Conservation (phyloP, 495 filamentous ascomycete species). For the Zalerion maritima region DNA sequence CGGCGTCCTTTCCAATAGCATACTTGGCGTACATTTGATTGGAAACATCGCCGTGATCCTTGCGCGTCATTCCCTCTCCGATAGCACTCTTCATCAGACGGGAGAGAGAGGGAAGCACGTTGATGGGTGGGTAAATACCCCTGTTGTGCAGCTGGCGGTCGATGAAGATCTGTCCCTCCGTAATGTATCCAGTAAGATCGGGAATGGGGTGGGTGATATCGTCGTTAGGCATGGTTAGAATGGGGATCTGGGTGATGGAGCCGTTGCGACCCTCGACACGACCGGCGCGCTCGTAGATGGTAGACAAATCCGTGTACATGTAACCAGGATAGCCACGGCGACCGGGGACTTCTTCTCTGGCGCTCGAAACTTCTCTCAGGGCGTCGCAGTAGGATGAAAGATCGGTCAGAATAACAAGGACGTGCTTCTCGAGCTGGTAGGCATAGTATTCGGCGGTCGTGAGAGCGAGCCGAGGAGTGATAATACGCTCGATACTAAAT, state of each 20-base stretch:
- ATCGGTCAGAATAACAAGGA: conserved; percentile 96
- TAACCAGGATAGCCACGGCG: conserved; percentile 99
- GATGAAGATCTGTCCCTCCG: conserved; percentile 95
- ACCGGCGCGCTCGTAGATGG: conserved; percentile 97
- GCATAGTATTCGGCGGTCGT: conserved; percentile 99
- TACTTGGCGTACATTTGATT: conserved; percentile 99
- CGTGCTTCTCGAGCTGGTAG: conserved; percentile 99
- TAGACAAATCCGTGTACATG: conserved; percentile 99
- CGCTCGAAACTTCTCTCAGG: conserved; percentile 93
- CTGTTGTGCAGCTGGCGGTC: conserved; percentile 92
- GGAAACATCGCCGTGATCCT: conserved; percentile 94
- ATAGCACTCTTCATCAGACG: conserved; percentile 99
- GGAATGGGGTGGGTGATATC: conserved; percentile 99
- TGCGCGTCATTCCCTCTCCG: conserved; percentile 85
- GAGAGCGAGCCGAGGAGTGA: conserved; percentile 94
- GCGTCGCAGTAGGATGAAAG: conserved; percentile 97
- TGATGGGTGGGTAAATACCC: conserved; percentile 96
- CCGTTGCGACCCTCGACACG: conserved; percentile 96
- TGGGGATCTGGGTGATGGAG: conserved; percentile 97
- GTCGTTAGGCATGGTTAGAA: conserved; percentile 99
- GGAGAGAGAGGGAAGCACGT: conserved; percentile 94
- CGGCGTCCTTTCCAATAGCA: conserved; percentile 94
- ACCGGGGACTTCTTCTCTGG: conserved; percentile 97
- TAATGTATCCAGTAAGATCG: conserved; percentile 97
- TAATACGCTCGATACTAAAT: conserved; percentile 92